Base-by-base conservation (phyloP, 495 filamentous ascomycete species). In the Cercophora sp. region DNA sequence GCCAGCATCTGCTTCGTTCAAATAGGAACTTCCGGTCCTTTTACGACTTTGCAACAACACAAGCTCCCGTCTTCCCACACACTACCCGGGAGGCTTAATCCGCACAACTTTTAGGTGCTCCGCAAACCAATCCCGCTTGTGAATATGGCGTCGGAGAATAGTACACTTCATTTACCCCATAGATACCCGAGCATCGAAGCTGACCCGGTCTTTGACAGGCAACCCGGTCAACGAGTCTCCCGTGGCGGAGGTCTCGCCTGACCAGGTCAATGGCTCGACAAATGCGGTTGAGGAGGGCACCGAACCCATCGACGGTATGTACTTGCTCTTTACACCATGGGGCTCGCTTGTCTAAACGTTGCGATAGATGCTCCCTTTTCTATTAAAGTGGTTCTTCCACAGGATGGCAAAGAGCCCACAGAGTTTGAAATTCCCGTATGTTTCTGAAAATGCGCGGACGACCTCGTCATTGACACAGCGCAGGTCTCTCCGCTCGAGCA, bases 401-500 rank as follows among this genome's bases (percentile, higher is more conserved):
- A 91, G 68, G 81, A 85, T 53, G 83, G 86, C 8, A 76, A 82
- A 60, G 78, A 89, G n/a, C n/a, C n/a, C n/a, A n/a, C n/a, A n/a
- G n/a, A n/a, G n/a, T 64, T 85, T 93, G 55, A 82, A 91, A 70
- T 81, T 96, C 48, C 92, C 87, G 41, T n/a, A n/a, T n/a, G n/a
- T n/a, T n/a, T n/a, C n/a, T n/a, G n/a, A n/a, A n/a, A n/a, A n/a
- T n/a, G n/a, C n/a, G n/a, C n/a, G n/a, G n/a, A n/a, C n/a, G n/a
- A n/a, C n/a, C n/a, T n/a, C n/a, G n/a, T n/a, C n/a, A n/a, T n/a
- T n/a, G n/a, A n/a, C n/a, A n/a, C n/a, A 22, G 22, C n/a, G 26
- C 61, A 94, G 89, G 87, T 96, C 18, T 93, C 90, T 6, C 84
- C 85, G 51, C 85, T 95, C 76, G 94, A 97, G 68, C 91, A 96